Evolutionary conservation across 2,329 filamentous ascomycete species (phyloP), one percentile per base, ranked within the genome.

Genomic region (Alternaria longipes): DNA sequence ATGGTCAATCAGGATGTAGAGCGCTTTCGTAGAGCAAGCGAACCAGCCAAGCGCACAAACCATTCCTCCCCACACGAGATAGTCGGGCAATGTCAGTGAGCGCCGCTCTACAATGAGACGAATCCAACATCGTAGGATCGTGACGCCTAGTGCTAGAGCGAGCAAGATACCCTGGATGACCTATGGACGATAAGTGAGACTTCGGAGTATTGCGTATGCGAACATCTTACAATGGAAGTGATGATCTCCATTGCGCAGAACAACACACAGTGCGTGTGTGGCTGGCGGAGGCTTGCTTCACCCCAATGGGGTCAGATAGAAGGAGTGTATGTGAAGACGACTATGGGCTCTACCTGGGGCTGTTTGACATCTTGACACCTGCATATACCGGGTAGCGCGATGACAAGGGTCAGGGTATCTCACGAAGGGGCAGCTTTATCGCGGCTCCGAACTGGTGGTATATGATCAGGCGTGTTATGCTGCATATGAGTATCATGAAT

Each of bases 11-110:
- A 67, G 60, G 7, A 71, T 51, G 9, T 57, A 50, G n/a, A 71
- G 64, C 8, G 70, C 59, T 22, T 59, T 59, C 1, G 63, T 54
- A 8, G 66, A 71, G 30, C 69, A 70, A 34, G 47, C 41, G 18
- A 63, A 54, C 57, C 69, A 72, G 18, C 68, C 69, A 8, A 67
- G 30, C 14, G 62, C 56, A 51, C 68, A 67, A 14, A 66, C 11
- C 67, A 67, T 70, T 30, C 63, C 69, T n/a, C 55, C 63, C 62
- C 65, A 70, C 4, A 72, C 62, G 12, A 72, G 56, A 22, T 66
- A 71, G 49, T 72, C 69, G 16, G 68, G 52, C 0, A 66, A 9
- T 3, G 61, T 68, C 18, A 72, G 11, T 9, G n/a, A 45, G 4
- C 68, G 67, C 9, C 53, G 56, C 47, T 71, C 68, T 26, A 67